A percentile compares a stretch with the other conserved stretches of the same genome.
These are phyloP conservation scores for Umbelopsis vinacea DNA, from an alignment of 192 early-diverging fungal species.

Conservation along the genomic window DNA sequence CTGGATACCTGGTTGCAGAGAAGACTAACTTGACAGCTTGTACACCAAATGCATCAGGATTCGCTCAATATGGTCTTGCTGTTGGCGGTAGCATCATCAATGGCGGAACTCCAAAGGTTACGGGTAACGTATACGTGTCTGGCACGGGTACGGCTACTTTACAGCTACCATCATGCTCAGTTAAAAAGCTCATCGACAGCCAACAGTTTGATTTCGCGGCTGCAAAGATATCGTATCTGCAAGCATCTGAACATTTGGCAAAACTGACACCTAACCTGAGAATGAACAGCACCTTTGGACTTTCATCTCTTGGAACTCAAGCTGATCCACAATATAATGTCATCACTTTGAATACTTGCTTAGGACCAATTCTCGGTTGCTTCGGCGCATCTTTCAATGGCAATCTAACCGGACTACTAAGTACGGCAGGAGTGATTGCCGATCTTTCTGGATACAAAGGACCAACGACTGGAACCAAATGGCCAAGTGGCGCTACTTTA, in stretches of 20 bases:
- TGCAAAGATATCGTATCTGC: neutral
- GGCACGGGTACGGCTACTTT: no score
- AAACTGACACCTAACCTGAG: neutral
- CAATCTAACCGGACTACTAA: neutral
- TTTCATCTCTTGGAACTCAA: neutral
- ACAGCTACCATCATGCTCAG: neutral
- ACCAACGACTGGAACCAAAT: neutral
- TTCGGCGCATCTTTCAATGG: neutral
- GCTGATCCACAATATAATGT: neutral
- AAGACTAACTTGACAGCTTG: neutral
- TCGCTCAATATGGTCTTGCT: neutral
- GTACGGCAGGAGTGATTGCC: neutral
- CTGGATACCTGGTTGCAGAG: neutral
- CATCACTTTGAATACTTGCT: neutral
- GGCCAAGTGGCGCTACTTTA: neutral
- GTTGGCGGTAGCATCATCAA: neutral
- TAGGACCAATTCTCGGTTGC: neutral
- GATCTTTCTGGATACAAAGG: neutral
- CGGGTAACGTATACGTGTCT: neutral
- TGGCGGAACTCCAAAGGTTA: neutral
- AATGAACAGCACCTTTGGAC: neutral
- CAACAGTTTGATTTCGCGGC: neutral
- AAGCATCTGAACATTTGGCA: neutral
- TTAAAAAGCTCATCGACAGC: neutral
- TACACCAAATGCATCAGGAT: neutral